Percentiles rank a stretch among this genome's conserved stretches.
Conservation (phyloP, 129 eudicot species). For the Flaveria bidentis region DNA sequence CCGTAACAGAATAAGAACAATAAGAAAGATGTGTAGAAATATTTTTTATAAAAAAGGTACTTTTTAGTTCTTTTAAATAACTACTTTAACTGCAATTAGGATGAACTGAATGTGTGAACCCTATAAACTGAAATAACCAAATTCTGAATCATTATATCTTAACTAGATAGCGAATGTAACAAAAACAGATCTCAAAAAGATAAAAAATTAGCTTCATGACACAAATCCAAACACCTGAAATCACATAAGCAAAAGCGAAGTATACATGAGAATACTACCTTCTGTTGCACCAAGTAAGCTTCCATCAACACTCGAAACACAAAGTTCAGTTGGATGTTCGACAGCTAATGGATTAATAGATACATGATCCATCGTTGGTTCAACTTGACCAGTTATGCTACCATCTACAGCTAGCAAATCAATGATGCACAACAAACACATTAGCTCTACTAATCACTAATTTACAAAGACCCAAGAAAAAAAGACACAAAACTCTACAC, state of each 20-base stretch:
- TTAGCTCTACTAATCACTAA: neutral
- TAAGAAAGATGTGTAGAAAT: neutral
- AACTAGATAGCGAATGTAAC: neutral
- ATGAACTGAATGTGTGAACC: neutral
- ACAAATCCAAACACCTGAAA: neutral
- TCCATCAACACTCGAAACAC: neutral
- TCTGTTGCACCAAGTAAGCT: neutral
- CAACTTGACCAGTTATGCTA: neutral
- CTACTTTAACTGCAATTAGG: neutral
- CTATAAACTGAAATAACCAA: neutral
- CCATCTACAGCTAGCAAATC: conserved; percentile 18
- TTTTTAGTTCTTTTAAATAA: neutral
- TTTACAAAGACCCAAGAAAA: neutral
- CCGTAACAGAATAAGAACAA: neutral
- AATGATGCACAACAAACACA: conserved; percentile 6
- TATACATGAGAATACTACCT: neutral
- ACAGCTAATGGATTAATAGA: neutral
- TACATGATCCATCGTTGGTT: neutral
- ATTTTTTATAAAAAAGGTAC: too few species aligned
- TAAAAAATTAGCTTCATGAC: neutral
- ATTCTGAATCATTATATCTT: neutral
- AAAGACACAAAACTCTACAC: neutral
- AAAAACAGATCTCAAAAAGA: neutral
- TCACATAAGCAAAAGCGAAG: neutral
- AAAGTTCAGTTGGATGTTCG: neutral